Evolutionary conservation across 495 filamentous ascomycete species (phyloP).

Genomic region (Ramalina peruviana): DNA sequence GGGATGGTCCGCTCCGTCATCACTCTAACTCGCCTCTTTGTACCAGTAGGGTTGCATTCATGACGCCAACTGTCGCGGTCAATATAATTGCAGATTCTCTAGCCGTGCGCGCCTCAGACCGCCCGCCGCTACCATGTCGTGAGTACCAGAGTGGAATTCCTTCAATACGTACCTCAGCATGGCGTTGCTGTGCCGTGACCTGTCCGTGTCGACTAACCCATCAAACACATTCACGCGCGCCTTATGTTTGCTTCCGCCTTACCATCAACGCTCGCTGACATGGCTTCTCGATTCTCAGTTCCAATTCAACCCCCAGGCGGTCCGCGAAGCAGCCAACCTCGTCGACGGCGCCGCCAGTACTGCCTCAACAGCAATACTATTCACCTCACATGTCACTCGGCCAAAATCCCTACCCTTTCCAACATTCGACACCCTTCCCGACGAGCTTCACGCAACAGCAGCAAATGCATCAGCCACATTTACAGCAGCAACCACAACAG

Average conservation of each 20-base stretch:
- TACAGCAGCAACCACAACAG: constrained; percentile 31
- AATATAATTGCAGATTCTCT: constrained; percentile 5
- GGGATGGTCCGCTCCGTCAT: constrained; percentile 4
- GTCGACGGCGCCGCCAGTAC: constrained; percentile 4
- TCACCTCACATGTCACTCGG: background rate
- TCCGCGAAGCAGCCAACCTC: constrained; percentile 7
- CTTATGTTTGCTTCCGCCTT: background rate
- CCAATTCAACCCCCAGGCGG: constrained; percentile 7
- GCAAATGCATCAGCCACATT: constrained; percentile 32
- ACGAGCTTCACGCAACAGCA: constrained; percentile 12
- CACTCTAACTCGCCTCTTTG: constrained; percentile 4
- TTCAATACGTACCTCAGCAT: background rate
- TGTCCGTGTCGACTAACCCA: background rate
- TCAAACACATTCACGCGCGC: background rate
- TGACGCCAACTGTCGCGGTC: constrained; percentile 13
- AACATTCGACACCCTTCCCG: background rate
- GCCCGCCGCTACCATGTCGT: constrained; percentile 33
- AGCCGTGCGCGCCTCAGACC: constrained; percentile 13
- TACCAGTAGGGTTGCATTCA: constrained; percentile 10
- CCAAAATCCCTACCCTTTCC: background rate
- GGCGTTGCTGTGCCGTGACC: constrained; percentile 1
- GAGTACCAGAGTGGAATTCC: constrained; percentile 30
- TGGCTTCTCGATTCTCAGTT: background rate
- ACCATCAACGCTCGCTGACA: constrained; percentile 2
- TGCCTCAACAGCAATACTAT: constrained; percentile 3